Conservation (phyloP, 139 green algal genomes). For the Micractinium sp. region DNA sequence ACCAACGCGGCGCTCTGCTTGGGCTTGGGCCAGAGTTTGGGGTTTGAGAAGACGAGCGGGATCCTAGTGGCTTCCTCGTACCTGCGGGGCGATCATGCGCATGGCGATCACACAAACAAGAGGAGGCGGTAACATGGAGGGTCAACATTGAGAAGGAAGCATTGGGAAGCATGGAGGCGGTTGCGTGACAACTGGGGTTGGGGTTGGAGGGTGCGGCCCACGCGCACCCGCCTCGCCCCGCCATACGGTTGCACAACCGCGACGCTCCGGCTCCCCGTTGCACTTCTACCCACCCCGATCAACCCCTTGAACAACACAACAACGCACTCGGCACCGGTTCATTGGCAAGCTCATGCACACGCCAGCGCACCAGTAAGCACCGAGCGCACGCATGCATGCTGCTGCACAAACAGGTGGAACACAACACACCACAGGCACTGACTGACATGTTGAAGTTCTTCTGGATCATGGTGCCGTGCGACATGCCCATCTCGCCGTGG, state of each 20-base stretch:
- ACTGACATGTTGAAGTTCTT: constrained; percentile 39
- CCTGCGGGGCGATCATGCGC: background rate
- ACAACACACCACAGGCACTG: no score
- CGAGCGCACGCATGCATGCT: no score
- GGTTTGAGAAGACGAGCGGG: constrained; percentile 37
- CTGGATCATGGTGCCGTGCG: constrained; percentile 22
- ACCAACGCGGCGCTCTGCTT: constrained; percentile 11
- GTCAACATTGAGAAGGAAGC: background rate
- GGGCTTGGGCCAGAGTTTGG: constrained; percentile 21
- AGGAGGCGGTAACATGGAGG: background rate
- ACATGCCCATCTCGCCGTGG: constrained; percentile 24
- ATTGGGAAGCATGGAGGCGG: background rate
- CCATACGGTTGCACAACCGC: no score
- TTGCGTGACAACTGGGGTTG: no score
- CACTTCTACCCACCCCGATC: no score
- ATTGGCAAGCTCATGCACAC: no score
- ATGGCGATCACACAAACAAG: background rate
- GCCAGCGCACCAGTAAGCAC: no score
- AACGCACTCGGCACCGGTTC: no score
- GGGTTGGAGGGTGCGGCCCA: no score
- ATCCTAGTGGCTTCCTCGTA: constrained; percentile 1
- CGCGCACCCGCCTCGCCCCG: no score
- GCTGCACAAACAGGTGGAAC: no score
- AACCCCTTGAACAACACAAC: background rate
- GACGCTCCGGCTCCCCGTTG: no score